A percentile compares a stretch with the other conserved stretches of the same genome.
phyloP scores from a whole-genome alignment of 2,329 filamentous ascomycete genomes.

The Apiospora arundinis region DNA sequence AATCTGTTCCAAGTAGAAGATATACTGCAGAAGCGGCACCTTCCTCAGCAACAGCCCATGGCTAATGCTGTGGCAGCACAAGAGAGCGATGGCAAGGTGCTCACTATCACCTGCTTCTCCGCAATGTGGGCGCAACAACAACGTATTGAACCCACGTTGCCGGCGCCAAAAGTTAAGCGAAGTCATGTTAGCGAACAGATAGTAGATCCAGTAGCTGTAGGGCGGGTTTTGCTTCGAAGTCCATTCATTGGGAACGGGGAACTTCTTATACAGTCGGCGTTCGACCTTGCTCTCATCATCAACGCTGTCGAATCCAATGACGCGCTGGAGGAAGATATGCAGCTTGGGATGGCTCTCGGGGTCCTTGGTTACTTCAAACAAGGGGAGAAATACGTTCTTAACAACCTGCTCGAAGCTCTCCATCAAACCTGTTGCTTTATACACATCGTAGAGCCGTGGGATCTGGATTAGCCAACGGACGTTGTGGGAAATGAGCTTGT shows the following conservation, averaged over 20 bases:
- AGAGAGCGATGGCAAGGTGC: constrained; percentile 87
- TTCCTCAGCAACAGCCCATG: constrained; percentile 93
- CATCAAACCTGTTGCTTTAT: constrained; percentile 88
- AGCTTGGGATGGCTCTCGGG: constrained; percentile 88
- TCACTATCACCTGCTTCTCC: constrained; percentile 97
- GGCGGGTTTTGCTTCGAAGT: constrained; percentile 93
- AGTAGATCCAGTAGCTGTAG: constrained; percentile 99
- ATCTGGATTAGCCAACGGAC: constrained; percentile 97
- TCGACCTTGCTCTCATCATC: constrained; percentile 98
- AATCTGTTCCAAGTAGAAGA: constrained; percentile 98
- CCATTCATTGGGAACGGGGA: constrained; percentile 89
- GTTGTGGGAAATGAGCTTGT: constrained; percentile 97
- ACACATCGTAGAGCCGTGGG: constrained; percentile 92
- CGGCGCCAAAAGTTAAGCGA: constrained; percentile 93
- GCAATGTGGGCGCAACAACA: constrained; percentile 90
- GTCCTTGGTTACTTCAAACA: constrained; percentile 93
- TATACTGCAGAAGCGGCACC: constrained; percentile 91
- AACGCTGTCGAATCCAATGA: constrained; percentile 96
- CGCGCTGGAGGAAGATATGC: constrained; percentile 91
- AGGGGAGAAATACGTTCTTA: constrained; percentile 87
- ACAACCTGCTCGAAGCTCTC: constrained; percentile 89
- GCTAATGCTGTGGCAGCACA: constrained; percentile 96
- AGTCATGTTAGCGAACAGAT: constrained; percentile 90
- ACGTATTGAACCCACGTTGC: constrained; percentile 92
- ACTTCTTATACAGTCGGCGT: constrained; percentile 92